Percentiles rank a stretch among this genome's conserved stretches.
phyloP scores from a whole-genome alignment of 2,329 filamentous ascomycete genomes.

The Talaromyces rugulosus region DNA sequence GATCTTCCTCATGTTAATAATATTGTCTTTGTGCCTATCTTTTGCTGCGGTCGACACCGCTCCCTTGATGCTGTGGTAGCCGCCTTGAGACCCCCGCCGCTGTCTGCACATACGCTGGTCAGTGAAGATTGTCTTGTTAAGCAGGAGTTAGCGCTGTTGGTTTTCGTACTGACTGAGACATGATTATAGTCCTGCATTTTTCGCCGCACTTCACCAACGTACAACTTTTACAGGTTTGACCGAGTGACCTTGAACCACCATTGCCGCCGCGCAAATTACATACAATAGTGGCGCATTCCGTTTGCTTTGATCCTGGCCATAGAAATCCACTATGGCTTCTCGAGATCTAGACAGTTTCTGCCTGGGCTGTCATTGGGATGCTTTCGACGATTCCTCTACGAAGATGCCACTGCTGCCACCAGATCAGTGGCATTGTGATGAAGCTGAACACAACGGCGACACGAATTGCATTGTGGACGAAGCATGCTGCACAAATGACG shows the following conservation, averaged over 20 bases:
- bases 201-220: not conserved
- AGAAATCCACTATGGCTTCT: constrained; percentile 22
- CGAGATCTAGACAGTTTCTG: constrained; percentile 33
- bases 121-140: not conserved
- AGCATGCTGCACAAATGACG: constrained; percentile 37
- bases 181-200: not conserved
- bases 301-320: not conserved
- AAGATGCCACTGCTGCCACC: constrained; percentile 21
- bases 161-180: not conserved
- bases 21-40: not conserved
- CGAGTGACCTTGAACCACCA: not conserved
- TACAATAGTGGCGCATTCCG: not conserved
- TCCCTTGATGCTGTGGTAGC: not conserved
- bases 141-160: not conserved
- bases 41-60: constrained; percentile 1
- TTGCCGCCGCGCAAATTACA: not conserved
- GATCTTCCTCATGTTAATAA: constrained; percentile 9
- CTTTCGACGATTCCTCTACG: constrained; percentile 28
- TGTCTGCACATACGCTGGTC: not conserved
- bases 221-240: not conserved
- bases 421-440: constrained; percentile 27
- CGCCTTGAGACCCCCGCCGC: not conserved
- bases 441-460: constrained; percentile 23
- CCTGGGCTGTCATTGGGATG: constrained; percentile 40
- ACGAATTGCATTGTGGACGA: constrained; percentile 27